Evolutionary conservation across 1,284 basidiomycete genomes (phyloP).

Genomic region (Cystobasidium pallidum): DNA sequence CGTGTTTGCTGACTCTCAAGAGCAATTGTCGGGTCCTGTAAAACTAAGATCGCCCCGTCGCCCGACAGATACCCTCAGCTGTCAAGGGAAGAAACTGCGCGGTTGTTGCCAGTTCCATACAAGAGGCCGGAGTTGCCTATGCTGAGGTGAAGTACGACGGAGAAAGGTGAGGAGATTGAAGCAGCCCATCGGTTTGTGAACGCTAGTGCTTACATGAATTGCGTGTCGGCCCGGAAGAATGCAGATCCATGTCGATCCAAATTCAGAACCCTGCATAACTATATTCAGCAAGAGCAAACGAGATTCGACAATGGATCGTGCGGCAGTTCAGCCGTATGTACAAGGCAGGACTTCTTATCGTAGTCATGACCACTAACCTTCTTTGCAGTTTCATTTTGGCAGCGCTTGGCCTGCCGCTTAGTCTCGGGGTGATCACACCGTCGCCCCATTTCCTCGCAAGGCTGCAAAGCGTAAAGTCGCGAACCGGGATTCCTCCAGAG

Average conservation of each 20-base stretch:
- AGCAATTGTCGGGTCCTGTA: no score
- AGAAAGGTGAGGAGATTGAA: slow-evolving; percentile 67
- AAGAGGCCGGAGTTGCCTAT: slow-evolving; percentile 63
- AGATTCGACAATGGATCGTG: slow-evolving; percentile 73
- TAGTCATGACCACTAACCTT: neutral
- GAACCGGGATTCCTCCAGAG: neutral
- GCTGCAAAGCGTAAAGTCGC: neutral
- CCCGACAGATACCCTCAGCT: slow-evolving; percentile 73
- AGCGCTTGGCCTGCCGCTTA: slow-evolving; percentile 63
- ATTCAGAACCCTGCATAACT: slow-evolving; percentile 62
- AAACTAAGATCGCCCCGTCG: neutral
- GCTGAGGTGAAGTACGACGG: slow-evolving; percentile 91
- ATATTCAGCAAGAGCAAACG: slow-evolving; percentile 84
- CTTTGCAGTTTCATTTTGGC: slow-evolving; percentile 65
- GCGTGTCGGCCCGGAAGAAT: slow-evolving; percentile 55
- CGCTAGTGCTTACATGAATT: slow-evolving; percentile 3
- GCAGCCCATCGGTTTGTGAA: no score
- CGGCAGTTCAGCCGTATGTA: slow-evolving; percentile 67
- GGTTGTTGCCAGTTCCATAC: slow-evolving; percentile 42
- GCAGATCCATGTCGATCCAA: slow-evolving; percentile 74
- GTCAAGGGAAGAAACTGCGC: slow-evolving; percentile 64
- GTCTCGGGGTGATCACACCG: slow-evolving; percentile 20
- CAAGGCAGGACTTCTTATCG: slow-evolving; percentile 34
- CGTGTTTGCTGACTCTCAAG: neutral
- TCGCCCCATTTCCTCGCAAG: slow-evolving; percentile 17